Base-by-base conservation (phyloP, 2,329 filamentous ascomycete genomes). In the Penicillium hordei region DNA sequence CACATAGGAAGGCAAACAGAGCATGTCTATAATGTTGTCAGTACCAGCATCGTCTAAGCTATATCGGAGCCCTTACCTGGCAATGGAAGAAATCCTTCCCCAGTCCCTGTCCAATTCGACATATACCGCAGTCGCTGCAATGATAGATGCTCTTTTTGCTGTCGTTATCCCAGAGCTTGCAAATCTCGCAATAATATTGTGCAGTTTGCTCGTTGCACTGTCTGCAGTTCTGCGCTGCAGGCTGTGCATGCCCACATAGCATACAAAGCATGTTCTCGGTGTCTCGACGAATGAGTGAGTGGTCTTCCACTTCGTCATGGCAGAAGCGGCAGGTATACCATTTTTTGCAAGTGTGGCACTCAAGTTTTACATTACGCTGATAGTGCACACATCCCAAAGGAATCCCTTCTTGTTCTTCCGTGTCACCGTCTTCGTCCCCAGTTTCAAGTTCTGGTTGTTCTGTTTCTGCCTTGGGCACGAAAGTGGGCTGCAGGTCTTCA, bases 1-100 rank as follows among this genome's bases (percentile, higher is more conserved):
- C 89, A 87, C 64, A 97, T 96, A 8, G 91, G 89, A 69, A 97
- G 94, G 77, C 94, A 99, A 27, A 95, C 92, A 67, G 91, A 91
- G 76, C 94, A 99, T 67, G 87, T 93, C 88, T 92, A 52, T 8
- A n/a, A 39, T 15, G 38, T 33, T 36, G 36, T 72, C 36, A 72
- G 64, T 25, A 55, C 40, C 40, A 29, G 31, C n/a, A 53, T n/a
- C 23, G 5, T 19, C 3, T 1, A 29, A 25, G n/a, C 12, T 12
- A 10, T 17, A 15, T n/a, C 4, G 6, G 31, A 34, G 13, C 44
- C 66, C 77, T 73, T 78, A 93, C 91, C 85, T 96, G 95, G 89
- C 94, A 99, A 75, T 99, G 94, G 70, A 95, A 93, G 72, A 96
- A 99, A 72, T 99, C 94, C 72, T 96, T 97, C 4, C 94, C 93